Conservation (phyloP, 345 rosid species). For the Leavenworthia alabamica region DNA sequence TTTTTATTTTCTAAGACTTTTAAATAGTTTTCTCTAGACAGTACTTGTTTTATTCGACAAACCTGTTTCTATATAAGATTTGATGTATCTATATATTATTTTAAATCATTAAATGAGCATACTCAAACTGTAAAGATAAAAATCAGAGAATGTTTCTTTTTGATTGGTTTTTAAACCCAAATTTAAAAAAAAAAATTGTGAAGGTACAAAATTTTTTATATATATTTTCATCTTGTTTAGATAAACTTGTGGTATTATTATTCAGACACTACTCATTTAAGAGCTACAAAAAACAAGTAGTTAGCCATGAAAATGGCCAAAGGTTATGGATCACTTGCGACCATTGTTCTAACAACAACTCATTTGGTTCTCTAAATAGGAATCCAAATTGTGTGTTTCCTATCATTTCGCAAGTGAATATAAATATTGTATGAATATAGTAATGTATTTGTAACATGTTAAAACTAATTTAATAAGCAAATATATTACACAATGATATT, state of each 20-base stretch:
- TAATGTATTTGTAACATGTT: conserved; percentile 9
- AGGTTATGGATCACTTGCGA: background rate
- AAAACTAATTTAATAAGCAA: background rate
- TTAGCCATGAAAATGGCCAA: background rate
- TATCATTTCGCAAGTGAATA: conserved; percentile 11
- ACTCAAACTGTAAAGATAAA: background rate
- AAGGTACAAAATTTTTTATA: background rate
- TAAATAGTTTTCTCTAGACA: conserved; percentile 10
- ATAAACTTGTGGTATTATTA: background rate
- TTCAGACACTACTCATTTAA: background rate
- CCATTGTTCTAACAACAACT: conserved; percentile 13
- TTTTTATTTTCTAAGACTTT: background rate
- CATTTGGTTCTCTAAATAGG: conserved; percentile 24
- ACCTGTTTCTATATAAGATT: background rate
- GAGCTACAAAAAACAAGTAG: background rate
- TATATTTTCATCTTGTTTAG: background rate
- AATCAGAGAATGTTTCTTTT: background rate
- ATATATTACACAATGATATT: background rate
- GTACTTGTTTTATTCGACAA: conserved; percentile 1
- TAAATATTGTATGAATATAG: conserved; percentile 1
- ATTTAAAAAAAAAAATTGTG: background rate
- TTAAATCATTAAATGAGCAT: background rate
- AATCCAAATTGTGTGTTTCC: conserved; percentile 1
- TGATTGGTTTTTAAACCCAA: background rate
- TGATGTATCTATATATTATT: background rate